Percentiles rank a stretch among this genome's conserved stretches.
These are phyloP conservation scores for Pseudogymnoascus verrucosus DNA, from an alignment of 2,329 filamentous ascomycete species.

Conservation along the genomic window DNA sequence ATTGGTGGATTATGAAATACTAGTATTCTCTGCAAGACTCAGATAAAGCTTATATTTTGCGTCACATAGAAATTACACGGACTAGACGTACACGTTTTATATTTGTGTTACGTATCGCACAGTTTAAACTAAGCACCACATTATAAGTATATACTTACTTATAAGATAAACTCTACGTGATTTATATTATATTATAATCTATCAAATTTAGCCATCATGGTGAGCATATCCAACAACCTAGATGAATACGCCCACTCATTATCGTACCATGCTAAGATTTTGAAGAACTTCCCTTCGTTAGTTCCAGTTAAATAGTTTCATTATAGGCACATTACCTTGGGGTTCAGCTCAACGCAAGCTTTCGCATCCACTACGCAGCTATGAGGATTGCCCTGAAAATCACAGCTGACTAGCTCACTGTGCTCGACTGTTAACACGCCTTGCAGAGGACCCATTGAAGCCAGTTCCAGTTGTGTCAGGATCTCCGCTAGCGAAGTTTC, in stretches of 20 bases:
- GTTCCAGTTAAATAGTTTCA: not conserved
- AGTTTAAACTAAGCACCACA: no score
- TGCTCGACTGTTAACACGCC: constrained; percentile 11
- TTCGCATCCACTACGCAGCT: constrained; percentile 13
- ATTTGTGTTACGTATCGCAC: no score
- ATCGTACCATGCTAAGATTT: constrained; percentile 15
- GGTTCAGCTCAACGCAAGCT: constrained; percentile 11
- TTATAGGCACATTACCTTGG: not conserved
- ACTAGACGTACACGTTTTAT: no score
- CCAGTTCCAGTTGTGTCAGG: not conserved
- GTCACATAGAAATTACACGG: no score
- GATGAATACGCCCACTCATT: constrained; percentile 15
- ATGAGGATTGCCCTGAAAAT: constrained; percentile 13
- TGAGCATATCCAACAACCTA: constrained; percentile 15
- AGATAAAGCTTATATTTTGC: no score
- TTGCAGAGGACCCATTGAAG: constrained; percentile 6
- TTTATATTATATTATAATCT: not conserved
- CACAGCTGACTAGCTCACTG: constrained; percentile 12
- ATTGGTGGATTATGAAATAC: no score
- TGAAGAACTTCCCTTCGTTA: constrained; percentile 13
- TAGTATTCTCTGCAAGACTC: no score
- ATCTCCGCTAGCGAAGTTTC: constrained; percentile 10
- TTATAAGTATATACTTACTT: not conserved
- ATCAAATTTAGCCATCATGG: constrained; percentile 16
- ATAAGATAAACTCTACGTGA: not conserved